Evolutionary conservation across 2,329 filamentous ascomycete genomes (phyloP), one percentile per base, ranked within the genome.

Genomic region (Xylariaceae sp.): DNA sequence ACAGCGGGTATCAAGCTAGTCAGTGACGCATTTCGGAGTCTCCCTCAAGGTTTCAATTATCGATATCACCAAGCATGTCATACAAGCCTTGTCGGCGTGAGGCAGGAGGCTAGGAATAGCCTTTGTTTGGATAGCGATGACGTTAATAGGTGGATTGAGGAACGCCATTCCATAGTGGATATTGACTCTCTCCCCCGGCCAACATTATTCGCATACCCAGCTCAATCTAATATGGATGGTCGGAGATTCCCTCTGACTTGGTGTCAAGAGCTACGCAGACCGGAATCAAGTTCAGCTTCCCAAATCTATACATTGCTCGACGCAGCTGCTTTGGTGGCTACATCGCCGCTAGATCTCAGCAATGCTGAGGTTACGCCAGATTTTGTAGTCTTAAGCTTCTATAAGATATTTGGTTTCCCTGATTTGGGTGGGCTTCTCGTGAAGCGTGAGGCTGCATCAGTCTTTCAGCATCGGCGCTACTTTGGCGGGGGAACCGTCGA

Each of bases 401-500:
- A 97, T 75, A 99, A 97, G 71, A 92, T 97, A n/a, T 97, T 97
- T 70, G 93, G 94, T 1, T 97, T 97, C 60, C 93, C 93, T 0
- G 91, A 97, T 68, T 77, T 97, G 2, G 93, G 93, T 1, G 92
- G 87, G 1, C 74, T 99, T 53, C 85, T 97, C 24, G 85, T 97
- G 10, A 85, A 88, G 35, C 92, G 90, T 62, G 79, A 83, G 26
- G 83, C 89, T 10, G 84, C 82, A 6, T 70, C 79, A 32, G 68
- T 87, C 3, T 85, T 96, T 40, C 75, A 81, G 26, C 76, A 78
- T 35, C 83, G 91, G 55, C 85, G 77, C 57, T 99, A 95, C 65
- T 99, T 99, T 72, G 93, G 93, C 5, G 94, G 93, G 6, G 94
- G 94, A 3, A 97, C 93, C 0, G 93, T 97, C 0, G 92, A 96